Evolutionary conservation across 2,329 filamentous ascomycete species (phyloP).

Genomic region (Pyrenophora tritici-repentis): DNA sequence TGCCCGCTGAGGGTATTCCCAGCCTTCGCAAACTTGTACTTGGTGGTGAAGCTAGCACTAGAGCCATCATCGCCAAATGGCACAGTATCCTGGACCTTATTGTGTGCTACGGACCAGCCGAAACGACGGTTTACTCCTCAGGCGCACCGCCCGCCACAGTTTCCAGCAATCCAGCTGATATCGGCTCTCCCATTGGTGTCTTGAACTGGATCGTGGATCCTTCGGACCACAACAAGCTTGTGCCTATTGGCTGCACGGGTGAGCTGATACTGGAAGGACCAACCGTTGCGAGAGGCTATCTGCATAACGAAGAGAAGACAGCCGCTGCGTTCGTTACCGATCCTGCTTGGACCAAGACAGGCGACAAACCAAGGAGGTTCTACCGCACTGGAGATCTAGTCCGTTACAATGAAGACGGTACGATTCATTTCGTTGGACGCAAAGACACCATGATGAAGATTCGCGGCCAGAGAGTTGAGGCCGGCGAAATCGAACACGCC

Average conservation of each 20-base stretch:
- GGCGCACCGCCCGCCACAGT: neutral
- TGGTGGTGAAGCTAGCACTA: neutral
- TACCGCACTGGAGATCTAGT: constrained; percentile 1
- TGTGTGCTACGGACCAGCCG: neutral
- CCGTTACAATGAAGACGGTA: neutral
- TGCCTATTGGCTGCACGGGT: neutral
- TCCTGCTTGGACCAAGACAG: neutral
- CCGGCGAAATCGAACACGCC: neutral
- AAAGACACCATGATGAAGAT: constrained; percentile 3
- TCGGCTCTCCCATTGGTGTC: neutral
- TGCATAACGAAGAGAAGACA: neutral
- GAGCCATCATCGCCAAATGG: neutral
- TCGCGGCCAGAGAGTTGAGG: neutral
- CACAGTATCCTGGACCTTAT: constrained; percentile 1
- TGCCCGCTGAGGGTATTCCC: constrained; percentile 17
- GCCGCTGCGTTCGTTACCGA: neutral
- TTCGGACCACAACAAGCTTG: neutral
- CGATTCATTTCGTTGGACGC: neutral
- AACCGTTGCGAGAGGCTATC: neutral
- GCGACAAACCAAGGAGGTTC: neutral
- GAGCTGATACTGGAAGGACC: neutral
- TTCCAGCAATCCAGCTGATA: neutral
- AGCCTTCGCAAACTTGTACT: constrained; percentile 1
- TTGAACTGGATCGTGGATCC: constrained; percentile 1
- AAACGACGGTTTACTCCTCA: neutral